These are phyloP conservation scores for Coprinopsis marcescibilis DNA, from an alignment of 768 basidiomycete genomes.

Conservation along the genomic window DNA sequence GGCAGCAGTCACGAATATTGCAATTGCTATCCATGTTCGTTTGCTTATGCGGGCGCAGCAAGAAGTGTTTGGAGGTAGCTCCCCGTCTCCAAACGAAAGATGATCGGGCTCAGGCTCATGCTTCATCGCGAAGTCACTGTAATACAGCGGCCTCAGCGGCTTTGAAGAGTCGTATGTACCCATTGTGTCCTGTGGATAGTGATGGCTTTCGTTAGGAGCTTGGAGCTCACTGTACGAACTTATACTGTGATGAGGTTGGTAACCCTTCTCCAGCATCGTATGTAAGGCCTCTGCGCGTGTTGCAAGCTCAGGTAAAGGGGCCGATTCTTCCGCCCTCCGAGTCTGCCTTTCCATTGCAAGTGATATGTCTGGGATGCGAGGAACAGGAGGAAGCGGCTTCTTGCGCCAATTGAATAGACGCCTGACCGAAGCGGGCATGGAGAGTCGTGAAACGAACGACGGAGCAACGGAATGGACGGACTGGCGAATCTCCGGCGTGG, in stretches of 20 bases:
- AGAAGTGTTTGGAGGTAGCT: not conserved
- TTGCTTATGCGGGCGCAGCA: conserved; percentile 7
- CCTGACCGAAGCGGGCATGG: conserved; percentile 32
- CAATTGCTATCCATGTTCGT: conserved; percentile 14
- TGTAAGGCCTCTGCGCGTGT: conserved; percentile 44
- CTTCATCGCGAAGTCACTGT: not conserved
- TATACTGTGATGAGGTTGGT: conserved; percentile 45
- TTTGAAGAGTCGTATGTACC: not conserved
- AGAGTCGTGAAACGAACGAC: conserved; percentile 47
- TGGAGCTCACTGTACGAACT: conserved; percentile 19
- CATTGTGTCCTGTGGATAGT: not conserved
- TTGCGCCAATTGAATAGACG: conserved; percentile 37
- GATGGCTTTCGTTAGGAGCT: not conserved
- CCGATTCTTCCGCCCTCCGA: conserved; percentile 38
- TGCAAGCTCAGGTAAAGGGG: conserved; percentile 48
- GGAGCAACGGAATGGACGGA: conserved; percentile 44
- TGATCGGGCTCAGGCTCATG: not conserved
- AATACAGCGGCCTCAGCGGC: not conserved
- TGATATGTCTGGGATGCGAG: conserved; percentile 42
- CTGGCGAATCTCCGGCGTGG: conserved; percentile 19
- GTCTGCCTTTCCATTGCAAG: conserved; percentile 36
- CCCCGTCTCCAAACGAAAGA: not conserved
- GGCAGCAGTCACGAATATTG: conserved; percentile 29
- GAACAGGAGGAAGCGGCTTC: conserved; percentile 59
- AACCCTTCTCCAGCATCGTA: conserved; percentile 47